Conservation (phyloP, 768 basidiomycete genomes). For the Lactifluus volemus region DNA sequence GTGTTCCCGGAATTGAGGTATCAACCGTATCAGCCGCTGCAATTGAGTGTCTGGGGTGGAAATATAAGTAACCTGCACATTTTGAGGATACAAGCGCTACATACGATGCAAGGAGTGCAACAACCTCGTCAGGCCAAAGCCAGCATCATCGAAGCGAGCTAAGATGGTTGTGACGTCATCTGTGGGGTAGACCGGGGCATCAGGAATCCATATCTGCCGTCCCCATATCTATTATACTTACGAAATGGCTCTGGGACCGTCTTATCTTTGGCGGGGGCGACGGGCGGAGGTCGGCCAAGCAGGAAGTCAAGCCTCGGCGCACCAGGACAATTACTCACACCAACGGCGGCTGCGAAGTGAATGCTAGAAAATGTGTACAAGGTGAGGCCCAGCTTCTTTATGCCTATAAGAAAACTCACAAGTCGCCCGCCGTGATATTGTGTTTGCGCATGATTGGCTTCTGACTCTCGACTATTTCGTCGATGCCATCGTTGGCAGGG, state of each 20-base stretch:
- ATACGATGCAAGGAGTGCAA: slow-evolving; percentile 30
- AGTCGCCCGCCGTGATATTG: slow-evolving; percentile 37
- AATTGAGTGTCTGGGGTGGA: slow-evolving; percentile 17
- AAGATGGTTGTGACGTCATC: slow-evolving; percentile 23
- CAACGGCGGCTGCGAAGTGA: slow-evolving; percentile 29
- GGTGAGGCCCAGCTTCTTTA: neutral
- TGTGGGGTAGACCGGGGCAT: neutral
- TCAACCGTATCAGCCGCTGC: slow-evolving; percentile 22
- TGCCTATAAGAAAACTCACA: slow-evolving; percentile 28
- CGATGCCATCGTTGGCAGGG: slow-evolving; percentile 20
- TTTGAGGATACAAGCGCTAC: neutral
- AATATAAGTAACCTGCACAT: slow-evolving; percentile 15
- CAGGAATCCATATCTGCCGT: neutral
- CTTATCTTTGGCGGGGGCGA: slow-evolving; percentile 24
- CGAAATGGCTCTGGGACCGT: slow-evolving; percentile 31
- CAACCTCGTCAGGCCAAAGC: slow-evolving; percentile 28
- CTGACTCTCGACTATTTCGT: slow-evolving; percentile 22
- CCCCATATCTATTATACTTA: neutral
- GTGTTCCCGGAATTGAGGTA: slow-evolving; percentile 27
- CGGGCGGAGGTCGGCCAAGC: slow-evolving; percentile 27
- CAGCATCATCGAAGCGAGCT: slow-evolving; percentile 29
- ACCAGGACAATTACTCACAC: slow-evolving; percentile 29
- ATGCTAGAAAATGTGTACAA: slow-evolving; percentile 21
- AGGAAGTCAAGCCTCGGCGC: slow-evolving; percentile 28
- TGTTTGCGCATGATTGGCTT: slow-evolving; percentile 29